Evolutionary conservation across 78 protist species (phyloP), one percentile per base, ranked within the genome.

Genomic region (Thecamonas trahens): DNA sequence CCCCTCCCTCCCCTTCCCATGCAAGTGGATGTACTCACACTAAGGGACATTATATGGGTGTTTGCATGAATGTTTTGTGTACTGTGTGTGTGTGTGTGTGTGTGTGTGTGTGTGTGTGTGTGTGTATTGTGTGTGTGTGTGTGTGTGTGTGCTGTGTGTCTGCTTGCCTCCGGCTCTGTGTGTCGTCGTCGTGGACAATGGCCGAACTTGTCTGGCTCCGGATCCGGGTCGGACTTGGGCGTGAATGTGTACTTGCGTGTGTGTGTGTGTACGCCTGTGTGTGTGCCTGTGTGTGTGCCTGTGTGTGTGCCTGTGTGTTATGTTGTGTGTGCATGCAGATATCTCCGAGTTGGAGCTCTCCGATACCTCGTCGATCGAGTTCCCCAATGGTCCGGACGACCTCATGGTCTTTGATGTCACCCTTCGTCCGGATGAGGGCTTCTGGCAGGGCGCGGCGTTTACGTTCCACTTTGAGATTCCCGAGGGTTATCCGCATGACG

Each of bases 351-450:
- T 59, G n/a, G n/a, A n/a, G n/a, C n/a, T n/a, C n/a, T n/a, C n/a
- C n/a, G n/a, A n/a, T n/a, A n/a, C n/a, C n/a, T n/a, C n/a, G n/a
- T n/a, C 55, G 55, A 50, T 50, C 20, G 55, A 50, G 55, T 50
- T 50, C 22, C 55, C 55, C 20, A 22, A 50, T 50, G n/a, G n/a
- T n/a, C 55, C 55, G 20, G 22, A 50, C 22, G 22, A 50, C 22
- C 55, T 64, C 45, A 9, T 39, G 15, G 20, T 7, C 15, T 45
- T 38, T 44, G n/a, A 18, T 22, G 15, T 63, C 24, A 31, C 53
- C 15, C 44, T 74, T 53, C 3, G 0, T 6, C 79, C 79, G 28
- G 70, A 63, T 40, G 79, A 74, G 37, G 79, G 79, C 34, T n/a
- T 63, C 31, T 74, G 63, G 31, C 11, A n/a, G 6, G 61, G 65